A percentile compares a stretch with the other conserved stretches of the same genome.
phyloP scores from a whole-genome alignment of 83 land plant genomes.

The Isoetes engelmannii region DNA sequence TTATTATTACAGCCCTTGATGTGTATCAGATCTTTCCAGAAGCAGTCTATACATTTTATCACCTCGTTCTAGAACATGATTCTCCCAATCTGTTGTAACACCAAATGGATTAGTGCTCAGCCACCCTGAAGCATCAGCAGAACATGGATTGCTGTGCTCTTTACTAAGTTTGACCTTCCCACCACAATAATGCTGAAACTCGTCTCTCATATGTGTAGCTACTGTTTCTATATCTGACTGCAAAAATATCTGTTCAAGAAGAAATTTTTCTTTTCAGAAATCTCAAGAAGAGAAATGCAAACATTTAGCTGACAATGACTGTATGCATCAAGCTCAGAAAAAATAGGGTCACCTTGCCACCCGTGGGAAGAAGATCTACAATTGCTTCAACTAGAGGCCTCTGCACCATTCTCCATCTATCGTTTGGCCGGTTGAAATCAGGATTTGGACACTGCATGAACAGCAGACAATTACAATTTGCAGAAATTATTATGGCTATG shows the following conservation, averaged over 20 bases:
- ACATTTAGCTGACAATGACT: too few relatives aligned
- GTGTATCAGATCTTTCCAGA: too few relatives aligned
- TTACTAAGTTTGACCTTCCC: conserved; percentile 35
- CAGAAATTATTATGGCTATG: not conserved
- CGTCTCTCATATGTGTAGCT: conserved; percentile 45
- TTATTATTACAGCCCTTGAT: too few relatives aligned
- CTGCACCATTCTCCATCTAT: conserved; percentile 71
- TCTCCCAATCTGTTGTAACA: conserved; percentile 62
- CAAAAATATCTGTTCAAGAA: conserved; percentile 41
- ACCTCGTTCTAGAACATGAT: conserved; percentile 53
- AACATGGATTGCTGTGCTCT: conserved; percentile 6
- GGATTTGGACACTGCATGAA: conserved; percentile 62
- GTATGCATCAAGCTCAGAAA: too few relatives aligned
- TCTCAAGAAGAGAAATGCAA: too few relatives aligned
- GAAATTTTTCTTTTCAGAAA: not conserved
- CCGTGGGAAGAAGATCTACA: conserved; percentile 38
- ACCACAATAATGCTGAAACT: conserved; percentile 39
- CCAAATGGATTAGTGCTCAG: conserved; percentile 60
- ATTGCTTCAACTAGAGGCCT: conserved; percentile 54
- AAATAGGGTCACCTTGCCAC: conserved; percentile 47
- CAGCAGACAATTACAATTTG: not conserved
- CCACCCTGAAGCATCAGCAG: conserved; percentile 27
- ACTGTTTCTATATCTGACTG: conserved; percentile 63
- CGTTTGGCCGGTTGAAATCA: conserved; percentile 44
- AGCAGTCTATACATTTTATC: conserved; percentile 54